Conservation (phyloP, 192 early-diverging fungal species). For the Glomus cerebriforme region DNA sequence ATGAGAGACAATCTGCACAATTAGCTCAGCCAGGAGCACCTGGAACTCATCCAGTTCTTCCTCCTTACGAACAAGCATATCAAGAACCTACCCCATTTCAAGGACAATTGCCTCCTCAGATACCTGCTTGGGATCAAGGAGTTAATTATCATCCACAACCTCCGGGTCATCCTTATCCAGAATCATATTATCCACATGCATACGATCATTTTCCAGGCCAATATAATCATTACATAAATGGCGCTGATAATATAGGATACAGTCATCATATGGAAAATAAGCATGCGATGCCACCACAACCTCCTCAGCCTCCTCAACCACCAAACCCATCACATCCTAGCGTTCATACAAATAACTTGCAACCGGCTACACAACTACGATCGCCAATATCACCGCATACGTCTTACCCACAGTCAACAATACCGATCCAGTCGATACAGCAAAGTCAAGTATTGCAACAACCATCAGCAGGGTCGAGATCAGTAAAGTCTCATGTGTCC, state of each 20-base stretch:
- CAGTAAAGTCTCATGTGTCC: not conserved
- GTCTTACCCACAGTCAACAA: not conserved
- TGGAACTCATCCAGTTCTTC: not conserved
- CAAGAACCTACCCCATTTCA: constrained; percentile 25
- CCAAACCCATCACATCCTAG: not conserved
- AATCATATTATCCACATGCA: not conserved
- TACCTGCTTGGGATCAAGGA: constrained; percentile 17
- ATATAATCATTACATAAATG: not conserved
- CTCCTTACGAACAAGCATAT: not conserved
- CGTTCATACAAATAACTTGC: not conserved
- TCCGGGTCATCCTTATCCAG: not conserved
- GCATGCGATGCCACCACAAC: constrained; percentile 10
- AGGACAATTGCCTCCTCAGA: constrained; percentile 25
- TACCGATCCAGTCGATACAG: not conserved
- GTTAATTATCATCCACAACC: not conserved
- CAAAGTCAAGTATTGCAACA: not conserved
- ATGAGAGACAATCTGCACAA: not conserved
- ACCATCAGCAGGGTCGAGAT: not conserved
- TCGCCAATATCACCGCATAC: constrained; percentile 3
- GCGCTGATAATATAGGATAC: not conserved
- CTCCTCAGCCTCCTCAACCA: constrained; percentile 18
- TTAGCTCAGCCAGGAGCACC: constrained; percentile 2
- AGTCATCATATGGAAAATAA: constrained; percentile 1
- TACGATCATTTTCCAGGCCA: constrained; percentile 5
- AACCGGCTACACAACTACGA: not conserved